Evolutionary conservation across 768 basidiomycete genomes (phyloP).

Genomic region (Auricularia cornea): DNA sequence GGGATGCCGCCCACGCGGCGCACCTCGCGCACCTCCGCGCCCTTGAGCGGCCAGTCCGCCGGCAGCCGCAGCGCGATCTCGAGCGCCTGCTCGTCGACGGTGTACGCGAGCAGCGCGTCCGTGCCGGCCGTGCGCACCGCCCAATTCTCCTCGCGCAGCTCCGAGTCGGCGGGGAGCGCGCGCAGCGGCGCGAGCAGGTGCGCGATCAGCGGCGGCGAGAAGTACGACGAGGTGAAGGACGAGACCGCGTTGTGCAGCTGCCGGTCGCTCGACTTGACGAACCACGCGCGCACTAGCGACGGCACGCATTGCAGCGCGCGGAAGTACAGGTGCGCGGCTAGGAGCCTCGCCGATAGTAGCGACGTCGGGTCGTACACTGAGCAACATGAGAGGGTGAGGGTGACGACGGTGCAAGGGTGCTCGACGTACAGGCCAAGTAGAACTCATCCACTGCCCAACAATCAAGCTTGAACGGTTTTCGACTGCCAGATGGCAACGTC

Average conservation of each 20-base stretch:
- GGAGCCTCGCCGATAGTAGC: slow-evolving; percentile 45
- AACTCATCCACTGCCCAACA: slow-evolving; percentile 82
- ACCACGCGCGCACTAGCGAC: slow-evolving; percentile 78
- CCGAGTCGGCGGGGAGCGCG: slow-evolving; percentile 28
- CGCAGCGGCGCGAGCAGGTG: slow-evolving; percentile 68
- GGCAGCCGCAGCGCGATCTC: slow-evolving; percentile 86
- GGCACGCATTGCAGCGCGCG: slow-evolving; percentile 77
- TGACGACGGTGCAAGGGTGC: not conserved
- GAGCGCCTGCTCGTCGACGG: slow-evolving; percentile 87
- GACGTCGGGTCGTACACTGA: slow-evolving; percentile 54
- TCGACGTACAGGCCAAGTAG: slow-evolving; percentile 55
- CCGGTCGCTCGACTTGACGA: slow-evolving; percentile 80
- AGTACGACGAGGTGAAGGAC: slow-evolving; percentile 70
- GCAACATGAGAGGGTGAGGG: not conserved
- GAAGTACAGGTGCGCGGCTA: slow-evolving; percentile 86
- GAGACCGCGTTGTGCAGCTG: slow-evolving; percentile 72
- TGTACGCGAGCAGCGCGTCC: slow-evolving; percentile 78
- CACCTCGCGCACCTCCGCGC: slow-evolving; percentile 80
- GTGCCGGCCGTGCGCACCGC: slow-evolving; percentile 71
- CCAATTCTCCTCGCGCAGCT: slow-evolving; percentile 67
- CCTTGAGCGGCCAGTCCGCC: slow-evolving; percentile 80
- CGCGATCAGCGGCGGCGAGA: slow-evolving; percentile 82
- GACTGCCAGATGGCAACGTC: slow-evolving; percentile 37
- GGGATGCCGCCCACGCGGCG: slow-evolving; percentile 72
- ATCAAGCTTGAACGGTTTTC: slow-evolving; percentile 71